Evolutionary conservation across 1,284 basidiomycete species (phyloP).

Genomic region (Singerocomus inundabilis): DNA sequence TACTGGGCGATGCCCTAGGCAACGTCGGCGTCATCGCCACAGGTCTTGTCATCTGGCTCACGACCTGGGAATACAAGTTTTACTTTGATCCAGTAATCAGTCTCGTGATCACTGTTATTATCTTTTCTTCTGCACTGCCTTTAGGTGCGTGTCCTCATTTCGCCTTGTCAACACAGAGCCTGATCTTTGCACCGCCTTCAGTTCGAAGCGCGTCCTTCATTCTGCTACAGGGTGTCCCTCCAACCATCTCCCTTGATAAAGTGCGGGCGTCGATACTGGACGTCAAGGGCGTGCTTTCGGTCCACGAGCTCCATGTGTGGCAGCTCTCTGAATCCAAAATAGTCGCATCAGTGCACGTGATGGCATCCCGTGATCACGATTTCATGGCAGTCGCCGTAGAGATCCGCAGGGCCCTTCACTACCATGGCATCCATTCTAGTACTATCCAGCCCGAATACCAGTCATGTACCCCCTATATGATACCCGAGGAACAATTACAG

Average conservation of each 20-base stretch:
- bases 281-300: slow-evolving; percentile 85
- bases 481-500: slow-evolving; percentile 47
- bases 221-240: slow-evolving; percentile 93
- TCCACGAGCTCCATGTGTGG: slow-evolving; percentile 98
- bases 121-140: slow-evolving; percentile 93
- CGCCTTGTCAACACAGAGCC: slow-evolving; percentile 11
- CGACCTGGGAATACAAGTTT: slow-evolving; percentile 75
- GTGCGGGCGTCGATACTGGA: slow-evolving; percentile 78
- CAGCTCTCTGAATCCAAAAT: slow-evolving; percentile 87
- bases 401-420: slow-evolving; percentile 82
- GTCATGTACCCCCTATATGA: slow-evolving; percentile 20
- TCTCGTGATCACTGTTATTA: slow-evolving; percentile 94
- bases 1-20: slow-evolving; percentile 94
- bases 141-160: slow-evolving; percentile 58
- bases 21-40: slow-evolving; percentile 98
- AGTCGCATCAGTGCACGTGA: slow-evolving; percentile 94
- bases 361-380: slow-evolving; percentile 75
- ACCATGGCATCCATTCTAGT: slow-evolving; percentile 91
- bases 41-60: slow-evolving; percentile 90
- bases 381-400: slow-evolving; percentile 90
- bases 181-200: slow-evolving; percentile 28
- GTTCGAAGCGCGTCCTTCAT: slow-evolving; percentile 96
- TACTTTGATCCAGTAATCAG: slow-evolving; percentile 96
- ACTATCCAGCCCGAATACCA: slow-evolving; percentile 87
- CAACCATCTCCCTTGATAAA: slow-evolving; percentile 84